These are phyloP conservation scores for Aegilops speltoides DNA, from an alignment of 176 grass and related monocot genomes.

Conservation along the genomic window DNA sequence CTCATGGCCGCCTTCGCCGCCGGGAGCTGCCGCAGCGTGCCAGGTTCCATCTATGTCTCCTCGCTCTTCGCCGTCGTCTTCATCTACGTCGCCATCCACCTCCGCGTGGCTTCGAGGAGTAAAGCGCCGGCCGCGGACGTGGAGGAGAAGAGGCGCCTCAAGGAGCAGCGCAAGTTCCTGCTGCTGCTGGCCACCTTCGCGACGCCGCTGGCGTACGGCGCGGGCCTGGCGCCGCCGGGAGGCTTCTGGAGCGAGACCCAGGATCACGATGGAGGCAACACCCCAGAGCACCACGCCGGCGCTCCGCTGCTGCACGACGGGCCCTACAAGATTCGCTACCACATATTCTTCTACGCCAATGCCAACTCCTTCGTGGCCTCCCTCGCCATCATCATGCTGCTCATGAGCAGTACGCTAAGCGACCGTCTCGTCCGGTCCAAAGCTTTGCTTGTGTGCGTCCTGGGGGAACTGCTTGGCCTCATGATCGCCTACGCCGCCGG, in stretches of 20 bases:
- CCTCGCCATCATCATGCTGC: constrained; percentile 31
- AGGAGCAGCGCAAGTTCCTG: background rate
- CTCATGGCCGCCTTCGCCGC: background rate
- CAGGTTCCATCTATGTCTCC: constrained; percentile 21
- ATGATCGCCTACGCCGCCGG: background rate
- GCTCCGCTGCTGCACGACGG: constrained; percentile 22
- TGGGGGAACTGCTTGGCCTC: background rate
- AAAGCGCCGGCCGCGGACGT: background rate
- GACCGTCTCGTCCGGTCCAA: background rate
- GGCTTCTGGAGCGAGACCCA: background rate
- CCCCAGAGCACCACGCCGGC: background rate
- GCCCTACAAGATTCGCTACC: background rate
- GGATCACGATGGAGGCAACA: too few species aligned
- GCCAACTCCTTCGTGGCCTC: constrained; percentile 25
- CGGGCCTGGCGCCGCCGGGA: constrained; percentile 23
- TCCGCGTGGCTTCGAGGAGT: background rate
- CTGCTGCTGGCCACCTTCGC: constrained; percentile 17
- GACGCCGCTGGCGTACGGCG: constrained; percentile 14
- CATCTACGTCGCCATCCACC: constrained; percentile 12
- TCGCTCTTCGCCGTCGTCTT: constrained; percentile 11
- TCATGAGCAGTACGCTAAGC: background rate
- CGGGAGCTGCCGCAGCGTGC: background rate
- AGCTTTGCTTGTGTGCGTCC: background rate
- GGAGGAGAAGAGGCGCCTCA: background rate
- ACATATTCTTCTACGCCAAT: constrained; percentile 27